phyloP scores from a whole-genome alignment of 352 stramenopile genomes.

The Phytopythium chamaehyphon region DNA sequence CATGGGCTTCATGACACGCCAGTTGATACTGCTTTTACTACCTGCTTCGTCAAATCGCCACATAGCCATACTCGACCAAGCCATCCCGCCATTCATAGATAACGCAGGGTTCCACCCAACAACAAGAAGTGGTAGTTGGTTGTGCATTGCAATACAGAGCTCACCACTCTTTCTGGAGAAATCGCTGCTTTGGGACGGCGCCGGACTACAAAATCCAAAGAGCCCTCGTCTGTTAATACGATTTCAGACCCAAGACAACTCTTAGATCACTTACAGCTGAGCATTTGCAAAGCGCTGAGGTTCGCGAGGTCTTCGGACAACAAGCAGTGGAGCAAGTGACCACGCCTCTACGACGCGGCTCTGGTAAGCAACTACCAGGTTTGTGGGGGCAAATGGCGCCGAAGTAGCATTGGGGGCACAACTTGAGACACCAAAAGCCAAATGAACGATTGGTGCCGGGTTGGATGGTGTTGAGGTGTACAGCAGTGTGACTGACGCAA shows the following conservation, averaged over 20 bases:
- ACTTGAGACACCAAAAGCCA: constrained; percentile 30
- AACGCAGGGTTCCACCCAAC: constrained; percentile 28
- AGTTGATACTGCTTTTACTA: neutral
- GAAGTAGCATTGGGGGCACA: constrained; percentile 9
- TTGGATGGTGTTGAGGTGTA: constrained; percentile 29
- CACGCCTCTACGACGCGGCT: constrained; percentile 56
- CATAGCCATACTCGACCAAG: neutral
- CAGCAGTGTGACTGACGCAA: constrained; percentile 19
- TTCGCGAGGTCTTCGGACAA: constrained; percentile 13
- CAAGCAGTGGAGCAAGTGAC: constrained; percentile 14
- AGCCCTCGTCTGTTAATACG: too few relatives aligned
- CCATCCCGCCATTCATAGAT: neutral
- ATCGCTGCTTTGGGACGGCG: constrained; percentile 37
- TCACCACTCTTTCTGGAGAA: constrained; percentile 49
- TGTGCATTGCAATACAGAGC: constrained; percentile 40
- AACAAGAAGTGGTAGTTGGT: constrained; percentile 33
- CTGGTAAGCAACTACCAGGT: constrained; percentile 47
- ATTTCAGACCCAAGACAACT: too few relatives aligned
- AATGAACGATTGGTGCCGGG: constrained; percentile 37
- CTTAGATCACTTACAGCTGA: constrained; percentile 19
- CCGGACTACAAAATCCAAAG: constrained; percentile 14
- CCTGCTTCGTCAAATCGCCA: neutral
- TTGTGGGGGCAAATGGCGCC: constrained; percentile 14
- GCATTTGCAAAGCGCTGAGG: constrained; percentile 24
- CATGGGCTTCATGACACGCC: neutral